Evolutionary conservation across 768 basidiomycete genomes (phyloP).

Genomic region (Nidula microcarpa): DNA sequence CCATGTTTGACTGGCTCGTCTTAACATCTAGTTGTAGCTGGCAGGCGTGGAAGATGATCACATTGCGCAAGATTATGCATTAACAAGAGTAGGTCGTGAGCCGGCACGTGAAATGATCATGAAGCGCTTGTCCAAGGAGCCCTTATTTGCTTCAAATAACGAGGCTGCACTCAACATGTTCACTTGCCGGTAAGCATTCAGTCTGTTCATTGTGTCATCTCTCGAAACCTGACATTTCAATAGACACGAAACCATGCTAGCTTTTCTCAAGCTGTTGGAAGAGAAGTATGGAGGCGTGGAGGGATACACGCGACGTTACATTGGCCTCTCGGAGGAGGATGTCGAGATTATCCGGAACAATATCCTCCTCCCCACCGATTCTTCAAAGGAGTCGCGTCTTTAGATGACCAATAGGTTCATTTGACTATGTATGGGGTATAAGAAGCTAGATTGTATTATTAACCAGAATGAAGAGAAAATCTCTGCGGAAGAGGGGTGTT

Average conservation of each 20-base stretch:
- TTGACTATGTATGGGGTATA: background rate
- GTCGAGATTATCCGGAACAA: slow-evolving; percentile 56
- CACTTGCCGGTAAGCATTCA: slow-evolving; percentile 57
- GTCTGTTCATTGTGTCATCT: background rate
- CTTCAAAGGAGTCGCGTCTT: slow-evolving; percentile 7
- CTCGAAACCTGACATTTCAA: background rate
- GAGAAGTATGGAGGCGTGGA: slow-evolving; percentile 69
- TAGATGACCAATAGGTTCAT: background rate
- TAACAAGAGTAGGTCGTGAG: slow-evolving; percentile 78
- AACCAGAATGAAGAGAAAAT: background rate
- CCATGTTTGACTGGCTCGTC: background rate
- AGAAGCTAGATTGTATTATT: background rate
- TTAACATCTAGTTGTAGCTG: slow-evolving; percentile 41
- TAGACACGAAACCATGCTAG: slow-evolving; percentile 76
- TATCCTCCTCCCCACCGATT: slow-evolving; percentile 35
- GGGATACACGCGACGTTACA: slow-evolving; percentile 52
- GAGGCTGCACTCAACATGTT: slow-evolving; percentile 84
- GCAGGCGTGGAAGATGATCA: slow-evolving; percentile 64
- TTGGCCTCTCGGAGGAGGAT: slow-evolving; percentile 63
- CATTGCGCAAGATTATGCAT: slow-evolving; percentile 72
- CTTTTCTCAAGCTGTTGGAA: slow-evolving; percentile 58
- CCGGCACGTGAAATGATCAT: slow-evolving; percentile 72
- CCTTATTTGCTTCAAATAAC: slow-evolving; percentile 68
- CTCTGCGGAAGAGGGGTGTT: background rate
- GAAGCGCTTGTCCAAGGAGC: slow-evolving; percentile 63